Conservation (phyloP, 2,329 filamentous ascomycete species). For the Fusarium floridanum region DNA sequence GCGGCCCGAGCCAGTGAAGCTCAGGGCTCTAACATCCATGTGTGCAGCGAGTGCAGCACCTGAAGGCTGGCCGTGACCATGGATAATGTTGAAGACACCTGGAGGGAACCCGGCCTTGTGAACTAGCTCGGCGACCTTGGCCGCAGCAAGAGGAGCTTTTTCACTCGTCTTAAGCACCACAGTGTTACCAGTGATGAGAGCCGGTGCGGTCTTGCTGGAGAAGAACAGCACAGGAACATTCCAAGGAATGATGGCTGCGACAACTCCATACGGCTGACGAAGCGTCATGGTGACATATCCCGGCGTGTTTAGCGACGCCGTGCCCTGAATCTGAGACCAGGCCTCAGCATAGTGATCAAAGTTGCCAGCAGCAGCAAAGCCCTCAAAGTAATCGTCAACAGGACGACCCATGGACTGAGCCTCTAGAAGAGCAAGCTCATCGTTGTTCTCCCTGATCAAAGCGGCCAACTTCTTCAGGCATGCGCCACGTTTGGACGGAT, state of each 20-base stretch:
- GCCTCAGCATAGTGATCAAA: conserved; percentile 60
- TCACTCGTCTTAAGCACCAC: conserved; percentile 39
- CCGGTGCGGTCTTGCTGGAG: conserved; percentile 53
- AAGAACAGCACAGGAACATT: conserved; percentile 64
- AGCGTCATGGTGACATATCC: conserved; percentile 60
- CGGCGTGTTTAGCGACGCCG: conserved; percentile 62
- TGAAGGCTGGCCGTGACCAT: conserved; percentile 75
- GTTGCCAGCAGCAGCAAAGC: conserved; percentile 56
- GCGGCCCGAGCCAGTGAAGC: conserved; percentile 80
- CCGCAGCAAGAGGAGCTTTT: conserved; percentile 35
- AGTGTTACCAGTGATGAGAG: conserved; percentile 37
- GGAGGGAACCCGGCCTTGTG: conserved; percentile 80
- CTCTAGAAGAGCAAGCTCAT: conserved; percentile 55
- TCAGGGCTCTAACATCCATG: conserved; percentile 77
- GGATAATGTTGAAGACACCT: conserved; percentile 80
- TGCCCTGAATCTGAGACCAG: conserved; percentile 56
- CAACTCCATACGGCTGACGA: conserved; percentile 65
- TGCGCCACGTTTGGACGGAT: conserved; percentile 54
- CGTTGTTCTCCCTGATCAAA: conserved; percentile 56
- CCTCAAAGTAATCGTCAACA: conserved; percentile 27
- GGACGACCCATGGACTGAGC: conserved; percentile 40
- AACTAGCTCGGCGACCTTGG: conserved; percentile 64
- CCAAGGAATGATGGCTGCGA: conserved; percentile 70
- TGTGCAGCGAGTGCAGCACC: conserved; percentile 77
- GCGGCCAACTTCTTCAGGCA: conserved; percentile 61